Evolutionary conservation across 2,329 filamentous ascomycete genomes (phyloP).

Genomic region (Neofusicoccum kwambonambiense): DNA sequence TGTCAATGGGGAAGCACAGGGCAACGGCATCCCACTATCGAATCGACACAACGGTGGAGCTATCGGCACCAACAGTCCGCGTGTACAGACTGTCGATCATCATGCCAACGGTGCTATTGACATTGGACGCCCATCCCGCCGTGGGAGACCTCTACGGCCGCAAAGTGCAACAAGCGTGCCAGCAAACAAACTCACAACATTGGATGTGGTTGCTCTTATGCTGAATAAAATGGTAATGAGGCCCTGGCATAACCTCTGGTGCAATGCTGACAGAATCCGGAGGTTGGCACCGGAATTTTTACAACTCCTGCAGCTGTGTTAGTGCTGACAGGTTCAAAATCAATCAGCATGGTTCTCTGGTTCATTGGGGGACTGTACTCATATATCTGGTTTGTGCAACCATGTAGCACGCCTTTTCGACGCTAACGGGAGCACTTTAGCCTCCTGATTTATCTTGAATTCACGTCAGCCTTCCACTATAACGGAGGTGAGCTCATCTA

Average conservation of each 20-base stretch:
- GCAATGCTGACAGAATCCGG: no score
- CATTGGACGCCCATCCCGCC: no score
- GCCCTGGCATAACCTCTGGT: no score
- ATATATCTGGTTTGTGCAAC: slow-evolving; percentile 38
- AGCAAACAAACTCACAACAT: slow-evolving; percentile 15
- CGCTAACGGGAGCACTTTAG: neutral
- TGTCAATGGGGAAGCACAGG: no score
- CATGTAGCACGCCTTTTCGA: slow-evolving; percentile 19
- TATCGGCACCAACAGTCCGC: no score
- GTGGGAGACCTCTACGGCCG: no score
- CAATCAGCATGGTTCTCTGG: slow-evolving; percentile 49
- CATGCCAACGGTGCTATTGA: no score
- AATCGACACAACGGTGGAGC: no score
- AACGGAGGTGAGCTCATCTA: slow-evolving; percentile 44
- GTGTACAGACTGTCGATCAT: no score
- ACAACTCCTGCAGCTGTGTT: slow-evolving; percentile 49
- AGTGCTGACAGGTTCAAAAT: slow-evolving; percentile 35
- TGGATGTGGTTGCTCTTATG: slow-evolving; percentile 21
- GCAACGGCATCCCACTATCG: no score
- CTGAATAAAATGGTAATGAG: slow-evolving; percentile 20
- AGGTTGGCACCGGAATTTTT: slow-evolving; percentile 51
- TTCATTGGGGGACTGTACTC: slow-evolving; percentile 49
- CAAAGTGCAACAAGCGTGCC: slow-evolving; percentile 1
- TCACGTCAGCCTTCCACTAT: slow-evolving; percentile 41
- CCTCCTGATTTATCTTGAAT: no score